Conservation (phyloP, 1,284 basidiomycete species). For the Sutorius eximius region DNA sequence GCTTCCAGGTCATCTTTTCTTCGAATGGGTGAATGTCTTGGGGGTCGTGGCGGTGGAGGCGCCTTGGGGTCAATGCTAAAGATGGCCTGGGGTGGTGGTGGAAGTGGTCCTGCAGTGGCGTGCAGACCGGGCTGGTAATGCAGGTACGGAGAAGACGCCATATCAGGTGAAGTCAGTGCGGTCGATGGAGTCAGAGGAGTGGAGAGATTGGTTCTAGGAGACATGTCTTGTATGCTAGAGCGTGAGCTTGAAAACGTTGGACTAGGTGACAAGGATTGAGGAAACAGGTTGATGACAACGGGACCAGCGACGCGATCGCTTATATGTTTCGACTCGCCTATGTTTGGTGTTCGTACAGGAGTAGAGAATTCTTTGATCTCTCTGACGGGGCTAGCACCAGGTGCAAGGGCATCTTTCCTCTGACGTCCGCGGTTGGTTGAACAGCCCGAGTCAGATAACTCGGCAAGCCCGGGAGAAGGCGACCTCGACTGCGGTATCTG, state of each 20-base stretch:
- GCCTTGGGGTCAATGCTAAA: slow-evolving; percentile 45
- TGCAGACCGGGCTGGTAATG: slow-evolving; percentile 68
- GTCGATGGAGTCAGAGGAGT: slow-evolving; percentile 30
- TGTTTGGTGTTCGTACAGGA: slow-evolving; percentile 50
- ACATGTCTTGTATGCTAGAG: slow-evolving; percentile 34
- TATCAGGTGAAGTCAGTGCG: slow-evolving; percentile 27
- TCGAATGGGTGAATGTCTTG: slow-evolving; percentile 55
- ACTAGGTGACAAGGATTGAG: slow-evolving; percentile 29
- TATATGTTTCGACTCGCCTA: slow-evolving; percentile 59
- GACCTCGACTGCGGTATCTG: slow-evolving; percentile 53
- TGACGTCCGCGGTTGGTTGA: slow-evolving; percentile 29
- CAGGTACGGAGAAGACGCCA: slow-evolving; percentile 44
- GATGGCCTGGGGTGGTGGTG: slow-evolving; percentile 59
- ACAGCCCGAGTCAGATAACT: slow-evolving; percentile 37
- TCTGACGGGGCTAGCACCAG: slow-evolving; percentile 32
- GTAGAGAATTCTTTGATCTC: slow-evolving; percentile 29
- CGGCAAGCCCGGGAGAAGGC: slow-evolving; percentile 42
- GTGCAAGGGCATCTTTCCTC: slow-evolving; percentile 37
- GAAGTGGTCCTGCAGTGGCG: slow-evolving; percentile 69
- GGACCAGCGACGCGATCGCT: slow-evolving; percentile 58
- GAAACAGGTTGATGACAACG: slow-evolving; percentile 48
- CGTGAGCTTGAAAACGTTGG: slow-evolving; percentile 26
- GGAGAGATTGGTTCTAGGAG: slow-evolving; percentile 28
- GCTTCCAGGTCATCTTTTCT: slow-evolving; percentile 49
- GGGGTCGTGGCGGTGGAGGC: slow-evolving; percentile 64